A percentile compares a stretch with the other conserved stretches of the same genome.
phyloP scores from a whole-genome alignment of 2,329 filamentous ascomycete species.

The Botryotinia globosa region DNA sequence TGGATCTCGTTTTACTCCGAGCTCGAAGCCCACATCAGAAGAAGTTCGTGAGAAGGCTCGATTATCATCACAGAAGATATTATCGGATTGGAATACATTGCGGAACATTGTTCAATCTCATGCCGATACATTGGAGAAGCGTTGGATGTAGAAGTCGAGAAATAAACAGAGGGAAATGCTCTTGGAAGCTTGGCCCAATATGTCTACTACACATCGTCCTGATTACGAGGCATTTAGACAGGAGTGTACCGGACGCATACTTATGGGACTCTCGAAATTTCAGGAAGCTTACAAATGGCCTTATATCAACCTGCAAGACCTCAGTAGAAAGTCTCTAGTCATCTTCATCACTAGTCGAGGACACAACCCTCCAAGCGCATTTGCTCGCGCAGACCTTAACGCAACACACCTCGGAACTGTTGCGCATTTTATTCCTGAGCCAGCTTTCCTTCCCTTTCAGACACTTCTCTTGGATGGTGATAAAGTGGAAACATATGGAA shows the following conservation, averaged over 20 bases:
- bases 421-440: neutral
- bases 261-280: neutral
- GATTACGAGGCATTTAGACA: neutral
- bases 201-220: neutral
- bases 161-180: neutral
- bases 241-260: neutral
- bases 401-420: neutral
- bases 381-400: neutral
- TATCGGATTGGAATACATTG: neutral
- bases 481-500: neutral
- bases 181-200: neutral
- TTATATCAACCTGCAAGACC: neutral
- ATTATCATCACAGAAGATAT: neutral
- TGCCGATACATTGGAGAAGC: neutral
- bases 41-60: neutral
- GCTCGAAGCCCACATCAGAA: neutral
- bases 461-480: neutral
- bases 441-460: neutral
- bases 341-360: neutral
- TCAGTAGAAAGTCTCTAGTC: neutral
- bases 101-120: neutral
- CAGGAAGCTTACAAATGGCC: neutral
- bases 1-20: neutral
- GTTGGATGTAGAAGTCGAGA: neutral
- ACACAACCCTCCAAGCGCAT: neutral